Base-by-base conservation (phyloP, 768 basidiomycete species). In the Termitomyces eurrhizus region DNA sequence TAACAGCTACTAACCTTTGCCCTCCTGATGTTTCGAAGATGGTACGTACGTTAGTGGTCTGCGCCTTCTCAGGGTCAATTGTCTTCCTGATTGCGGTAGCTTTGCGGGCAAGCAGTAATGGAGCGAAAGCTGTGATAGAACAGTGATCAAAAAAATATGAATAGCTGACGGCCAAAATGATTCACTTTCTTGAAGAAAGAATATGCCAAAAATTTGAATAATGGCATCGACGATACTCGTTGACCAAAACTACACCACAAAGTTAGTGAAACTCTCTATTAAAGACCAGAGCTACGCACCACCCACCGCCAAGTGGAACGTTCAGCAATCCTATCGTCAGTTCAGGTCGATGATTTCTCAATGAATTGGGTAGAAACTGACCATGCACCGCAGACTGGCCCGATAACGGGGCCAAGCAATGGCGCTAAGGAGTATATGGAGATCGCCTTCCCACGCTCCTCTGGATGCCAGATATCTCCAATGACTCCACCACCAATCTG, bases 251-350 rank as follows among this genome's bases (percentile, higher is more conserved):
- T 85, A 64, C 7, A 21, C 5, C 41, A 24, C 14, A 48, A 56
- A 4, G 7, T 44, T 1, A 52, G 35, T 45, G 11, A 36, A 7
- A 13, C 4, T 14, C 18, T 0, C 11, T 7, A 11, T 48, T 9
- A 16, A 35, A n/a, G 32, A n/a, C 13, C 36, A 36, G 49, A 13
- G 41, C 5, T 21, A 76, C 83, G 45, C 69, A 83, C 84, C 35
- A 89, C 87, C 88, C 87, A 90, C 69, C 86, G 75, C 89, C 89
- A 90, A 0, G 85, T 85, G 0, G 86, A 80, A 41, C 73, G 74
- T 45, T 89, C 75, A 0, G 84, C 83, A 32, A 91, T 81, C 78
- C 79, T 80, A 44, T 2, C 26, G 7, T 41, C 11, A 24, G 11
- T 18, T 18, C 46, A 16, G 39, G 29, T 36, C 45, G 24, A 18